These are phyloP conservation scores for Hordeum marinum DNA, from an alignment of 176 grass and related monocot genomes.

Conservation along the genomic window DNA sequence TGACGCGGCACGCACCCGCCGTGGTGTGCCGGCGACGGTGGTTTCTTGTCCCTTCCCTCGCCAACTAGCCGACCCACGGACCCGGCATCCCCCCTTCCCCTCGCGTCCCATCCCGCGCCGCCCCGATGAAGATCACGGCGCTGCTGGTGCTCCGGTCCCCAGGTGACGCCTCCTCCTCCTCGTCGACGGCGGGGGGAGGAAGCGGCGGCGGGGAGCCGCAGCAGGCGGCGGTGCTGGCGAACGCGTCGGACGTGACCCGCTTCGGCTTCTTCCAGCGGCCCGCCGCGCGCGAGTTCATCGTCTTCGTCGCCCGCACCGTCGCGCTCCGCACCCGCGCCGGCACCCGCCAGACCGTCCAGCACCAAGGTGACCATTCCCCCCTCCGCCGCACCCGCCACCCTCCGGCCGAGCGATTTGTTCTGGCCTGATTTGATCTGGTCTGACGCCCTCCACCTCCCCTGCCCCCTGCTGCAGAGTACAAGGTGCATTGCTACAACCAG, in stretches of 20 bases:
- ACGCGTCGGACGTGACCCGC: conserved; percentile 57
- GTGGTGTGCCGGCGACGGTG: not conserved
- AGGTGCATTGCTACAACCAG: conserved; percentile 59
- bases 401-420: not conserved
- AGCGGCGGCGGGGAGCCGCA: not conserved
- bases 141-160: conserved; percentile 45
- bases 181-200: not conserved
- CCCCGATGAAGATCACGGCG: conserved; percentile 65
- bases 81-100: not conserved
- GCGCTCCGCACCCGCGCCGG: conserved; percentile 45
- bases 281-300: conserved; percentile 63
- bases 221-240: conserved; percentile 59
- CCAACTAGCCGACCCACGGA: not conserved
- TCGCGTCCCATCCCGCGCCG: not conserved
- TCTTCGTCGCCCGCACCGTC: conserved; percentile 67
- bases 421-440: not conserved
- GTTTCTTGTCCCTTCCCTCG: not conserved
- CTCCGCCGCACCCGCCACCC: not conserved
- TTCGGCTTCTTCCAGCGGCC: conserved; percentile 61
- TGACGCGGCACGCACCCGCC: not conserved
- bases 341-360: conserved; percentile 56
- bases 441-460: not conserved
- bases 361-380: conserved; percentile 20
- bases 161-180: not conserved
- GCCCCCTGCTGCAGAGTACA: conserved; percentile 45